These are phyloP conservation scores for Russula brevipes DNA, from an alignment of 768 basidiomycete genomes.

Conservation along the genomic window DNA sequence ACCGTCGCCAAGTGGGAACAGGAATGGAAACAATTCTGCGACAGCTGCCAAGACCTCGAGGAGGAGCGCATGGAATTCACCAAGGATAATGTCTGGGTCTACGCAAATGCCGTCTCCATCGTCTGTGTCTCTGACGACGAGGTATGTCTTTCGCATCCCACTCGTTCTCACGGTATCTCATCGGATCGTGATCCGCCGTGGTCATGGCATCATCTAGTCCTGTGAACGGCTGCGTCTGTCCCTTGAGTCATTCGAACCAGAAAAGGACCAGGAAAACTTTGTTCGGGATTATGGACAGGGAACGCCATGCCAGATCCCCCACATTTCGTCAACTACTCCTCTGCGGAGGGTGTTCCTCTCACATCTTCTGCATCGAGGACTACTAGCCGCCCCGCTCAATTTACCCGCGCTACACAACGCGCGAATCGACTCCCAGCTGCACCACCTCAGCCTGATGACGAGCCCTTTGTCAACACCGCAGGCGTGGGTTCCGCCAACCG, in stretches of 20 bases:
- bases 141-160: slow-evolving; percentile 41
- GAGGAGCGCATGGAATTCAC: slow-evolving; percentile 91
- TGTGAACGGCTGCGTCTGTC: slow-evolving; percentile 85
- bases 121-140: slow-evolving; percentile 95
- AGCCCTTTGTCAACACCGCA: slow-evolving; percentile 50
- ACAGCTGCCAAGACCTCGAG: slow-evolving; percentile 92
- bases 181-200: slow-evolving; percentile 1
- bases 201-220: slow-evolving; percentile 48
- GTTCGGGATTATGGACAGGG: slow-evolving; percentile 85
- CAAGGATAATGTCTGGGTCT: slow-evolving; percentile 94
- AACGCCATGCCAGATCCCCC: slow-evolving; percentile 84
- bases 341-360: slow-evolving; percentile 50
- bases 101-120: slow-evolving; percentile 93
- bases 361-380: slow-evolving; percentile 54
- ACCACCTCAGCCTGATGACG: slow-evolving; percentile 36
- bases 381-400: slow-evolving; percentile 54
- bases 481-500: slow-evolving; percentile 67
- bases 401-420: slow-evolving; percentile 41
- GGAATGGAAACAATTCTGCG: slow-evolving; percentile 93
- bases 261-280: slow-evolving; percentile 84
- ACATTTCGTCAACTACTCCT: slow-evolving; percentile 74
- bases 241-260: slow-evolving; percentile 84
- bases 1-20: slow-evolving; percentile 84
- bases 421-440: slow-evolving; percentile 29
- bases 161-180: not conserved